These are phyloP conservation scores for Blastocrithidia nonstop DNA, from an alignment of 208 protist species.

Conservation along the genomic window DNA sequence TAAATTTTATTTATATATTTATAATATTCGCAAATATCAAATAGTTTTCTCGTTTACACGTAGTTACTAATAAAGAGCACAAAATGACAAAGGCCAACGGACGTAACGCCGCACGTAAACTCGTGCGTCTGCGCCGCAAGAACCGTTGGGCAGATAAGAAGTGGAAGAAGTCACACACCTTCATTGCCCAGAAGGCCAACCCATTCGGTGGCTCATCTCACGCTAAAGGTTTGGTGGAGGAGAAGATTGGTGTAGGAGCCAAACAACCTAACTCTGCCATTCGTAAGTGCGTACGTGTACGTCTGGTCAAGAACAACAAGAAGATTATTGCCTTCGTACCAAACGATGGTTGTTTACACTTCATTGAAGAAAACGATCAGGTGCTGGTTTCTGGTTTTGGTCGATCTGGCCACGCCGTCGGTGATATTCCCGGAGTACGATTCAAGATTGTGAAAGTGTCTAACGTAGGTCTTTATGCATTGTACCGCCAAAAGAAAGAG, in stretches of 20 bases:
- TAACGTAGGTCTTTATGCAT: conserved; percentile 93
- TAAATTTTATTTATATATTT: too few species aligned
- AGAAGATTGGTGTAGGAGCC: conserved; percentile 99
- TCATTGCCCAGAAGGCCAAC: conserved; percentile 92
- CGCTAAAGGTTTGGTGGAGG: conserved; percentile 98
- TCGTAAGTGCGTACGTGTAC: conserved; percentile 99
- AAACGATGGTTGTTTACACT: conserved; percentile 98
- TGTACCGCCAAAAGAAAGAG: conserved; percentile 98
- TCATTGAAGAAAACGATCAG: conserved; percentile 99
- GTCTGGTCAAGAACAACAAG: conserved; percentile 99
- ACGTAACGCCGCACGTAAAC: conserved; percentile 95
- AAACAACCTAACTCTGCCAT: conserved; percentile 99
- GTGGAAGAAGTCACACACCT: conserved; percentile 96
- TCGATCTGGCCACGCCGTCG: conserved; percentile 97
- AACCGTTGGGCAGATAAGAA: conserved; percentile 96
- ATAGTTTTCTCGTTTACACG: too few species aligned
- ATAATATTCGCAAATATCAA: too few species aligned
- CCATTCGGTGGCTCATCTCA: conserved; percentile 97
- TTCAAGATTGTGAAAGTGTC: conserved; percentile 99
- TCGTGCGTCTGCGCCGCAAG: conserved; percentile 83
- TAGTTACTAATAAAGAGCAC: too few species aligned
- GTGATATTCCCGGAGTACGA: conserved; percentile 99
- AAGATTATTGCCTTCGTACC: conserved; percentile 99
- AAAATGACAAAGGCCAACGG: conserved; percentile 94
- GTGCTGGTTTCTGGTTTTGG: conserved; percentile 98